These are phyloP conservation scores for Aspergillus pseudoterreus DNA, from an alignment of 2,329 filamentous ascomycete species.

Conservation along the genomic window DNA sequence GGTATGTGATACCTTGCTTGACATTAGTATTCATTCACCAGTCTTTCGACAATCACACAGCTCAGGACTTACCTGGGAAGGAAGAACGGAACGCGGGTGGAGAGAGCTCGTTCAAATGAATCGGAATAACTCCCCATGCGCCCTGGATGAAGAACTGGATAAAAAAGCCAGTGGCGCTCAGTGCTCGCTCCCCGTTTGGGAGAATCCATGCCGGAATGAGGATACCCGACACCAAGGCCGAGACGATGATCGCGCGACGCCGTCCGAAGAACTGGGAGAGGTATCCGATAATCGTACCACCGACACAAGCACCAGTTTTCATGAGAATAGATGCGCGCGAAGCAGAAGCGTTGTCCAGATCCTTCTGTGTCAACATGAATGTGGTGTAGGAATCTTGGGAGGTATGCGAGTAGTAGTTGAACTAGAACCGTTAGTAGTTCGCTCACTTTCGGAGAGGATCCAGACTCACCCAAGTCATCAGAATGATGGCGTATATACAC, in stretches of 20 bases:
- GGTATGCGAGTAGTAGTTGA: slow-evolving; percentile 73
- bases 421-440: slow-evolving; percentile 25
- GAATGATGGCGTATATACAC: slow-evolving; percentile 70
- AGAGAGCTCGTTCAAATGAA: slow-evolving; percentile 73
- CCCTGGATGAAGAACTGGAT: slow-evolving; percentile 67
- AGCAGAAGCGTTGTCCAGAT: slow-evolving; percentile 60
- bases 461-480: slow-evolving; percentile 62
- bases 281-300: slow-evolving; percentile 54
- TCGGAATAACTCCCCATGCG: slow-evolving; percentile 66
- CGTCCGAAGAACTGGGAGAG: slow-evolving; percentile 71
- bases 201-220: slow-evolving; percentile 74
- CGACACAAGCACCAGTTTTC: slow-evolving; percentile 73
- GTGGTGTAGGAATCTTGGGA: slow-evolving; percentile 79
- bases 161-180: slow-evolving; percentile 34
- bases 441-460: no score
- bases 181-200: slow-evolving; percentile 26
- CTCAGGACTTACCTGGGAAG: slow-evolving; percentile 49
- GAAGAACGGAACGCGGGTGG: slow-evolving; percentile 69
- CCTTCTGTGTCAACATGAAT: slow-evolving; percentile 72
- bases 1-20: slow-evolving; percentile 56
- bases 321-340: slow-evolving; percentile 76
- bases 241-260: slow-evolving; percentile 51
- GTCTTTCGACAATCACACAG: background rate
- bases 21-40: slow-evolving; percentile 1
- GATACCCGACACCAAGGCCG: slow-evolving; percentile 62